Evolutionary conservation across 2,329 filamentous ascomycete species (phyloP).

Genomic region (Sporothrix humicola): DNA sequence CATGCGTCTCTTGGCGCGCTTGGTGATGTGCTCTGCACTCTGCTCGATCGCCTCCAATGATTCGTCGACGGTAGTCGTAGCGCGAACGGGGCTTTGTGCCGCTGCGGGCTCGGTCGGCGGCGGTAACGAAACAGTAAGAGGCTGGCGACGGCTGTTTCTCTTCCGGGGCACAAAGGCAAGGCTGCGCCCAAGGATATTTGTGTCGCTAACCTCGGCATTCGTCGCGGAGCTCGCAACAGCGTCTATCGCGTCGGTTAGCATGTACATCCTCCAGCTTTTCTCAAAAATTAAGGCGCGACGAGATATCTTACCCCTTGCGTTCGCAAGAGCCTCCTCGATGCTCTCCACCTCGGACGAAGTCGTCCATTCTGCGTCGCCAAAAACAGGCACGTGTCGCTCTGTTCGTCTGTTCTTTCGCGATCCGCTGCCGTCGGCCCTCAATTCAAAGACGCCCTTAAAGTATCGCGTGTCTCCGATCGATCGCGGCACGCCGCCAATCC

Average conservation of each 20-base stretch:
- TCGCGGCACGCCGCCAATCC: conserved; percentile 39
- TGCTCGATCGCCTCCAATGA: conserved; percentile 35
- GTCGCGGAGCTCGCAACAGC: neutral
- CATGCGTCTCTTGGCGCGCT: conserved; percentile 41
- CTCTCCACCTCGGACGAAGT: conserved; percentile 31
- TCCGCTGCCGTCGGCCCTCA: conserved; percentile 44
- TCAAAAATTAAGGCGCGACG: neutral
- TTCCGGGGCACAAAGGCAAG: conserved; percentile 44
- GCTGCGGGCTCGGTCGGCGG: conserved; percentile 8
- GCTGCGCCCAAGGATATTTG: neutral
- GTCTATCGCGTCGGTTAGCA: neutral
- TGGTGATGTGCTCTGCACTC: conserved; percentile 39
- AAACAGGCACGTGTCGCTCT: conserved; percentile 43
- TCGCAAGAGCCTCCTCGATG: conserved; percentile 39
- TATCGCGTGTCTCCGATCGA: conserved; percentile 35
- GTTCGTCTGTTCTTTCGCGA: conserved; percentile 47
- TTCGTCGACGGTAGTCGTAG: neutral
- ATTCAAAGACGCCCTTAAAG: conserved; percentile 41
- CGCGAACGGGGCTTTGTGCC: conserved; percentile 11
- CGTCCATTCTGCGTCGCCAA: conserved; percentile 44
- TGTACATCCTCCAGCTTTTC: too few species aligned
- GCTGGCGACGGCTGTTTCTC: conserved; percentile 45
- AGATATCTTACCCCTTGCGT: conserved; percentile 37
- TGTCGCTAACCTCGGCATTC: neutral
- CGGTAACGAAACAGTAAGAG: conserved; percentile 38